Evolutionary conservation across 495 filamentous ascomycete genomes (phyloP).

Genomic region (Penicillium argentinense): DNA sequence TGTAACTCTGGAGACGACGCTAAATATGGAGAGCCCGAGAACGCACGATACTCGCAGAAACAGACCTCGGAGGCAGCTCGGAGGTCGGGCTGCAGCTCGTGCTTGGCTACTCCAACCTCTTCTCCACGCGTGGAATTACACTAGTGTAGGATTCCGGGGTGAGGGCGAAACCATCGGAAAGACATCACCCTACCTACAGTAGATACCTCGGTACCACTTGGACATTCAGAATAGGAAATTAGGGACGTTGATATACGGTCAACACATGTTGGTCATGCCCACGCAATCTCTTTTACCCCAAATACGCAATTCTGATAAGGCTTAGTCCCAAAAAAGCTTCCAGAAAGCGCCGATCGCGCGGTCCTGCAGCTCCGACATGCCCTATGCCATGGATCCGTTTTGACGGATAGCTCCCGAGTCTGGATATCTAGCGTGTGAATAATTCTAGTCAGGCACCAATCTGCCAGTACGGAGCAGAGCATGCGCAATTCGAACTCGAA

Average conservation of each 20-base stretch:
- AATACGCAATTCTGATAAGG: neutral
- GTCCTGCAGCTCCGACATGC: constrained; percentile 5
- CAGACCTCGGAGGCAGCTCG: neutral
- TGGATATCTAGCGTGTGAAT: neutral
- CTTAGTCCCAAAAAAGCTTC: constrained; percentile 1
- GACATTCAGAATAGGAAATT: too few relatives aligned
- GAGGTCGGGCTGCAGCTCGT: neutral
- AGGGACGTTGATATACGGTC: too few relatives aligned
- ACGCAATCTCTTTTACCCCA: too few relatives aligned
- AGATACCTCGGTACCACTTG: neutral
- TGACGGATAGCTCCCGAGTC: constrained; percentile 10
- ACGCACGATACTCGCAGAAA: neutral
- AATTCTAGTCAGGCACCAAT: too few relatives aligned
- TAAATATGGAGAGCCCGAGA: neutral
- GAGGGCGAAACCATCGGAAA: neutral
- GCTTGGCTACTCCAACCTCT: neutral
- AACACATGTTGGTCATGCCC: too few relatives aligned
- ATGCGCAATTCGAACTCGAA: neutral
- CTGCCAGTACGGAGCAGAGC: too few relatives aligned
- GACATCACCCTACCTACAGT: neutral
- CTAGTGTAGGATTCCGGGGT: neutral
- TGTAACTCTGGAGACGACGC: neutral
- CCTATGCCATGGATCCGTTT: neutral
- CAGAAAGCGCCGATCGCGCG: constrained; percentile 8
- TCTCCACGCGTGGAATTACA: neutral